phyloP scores from a whole-genome alignment of 345 rosid species.

The Salix dunnii region DNA sequence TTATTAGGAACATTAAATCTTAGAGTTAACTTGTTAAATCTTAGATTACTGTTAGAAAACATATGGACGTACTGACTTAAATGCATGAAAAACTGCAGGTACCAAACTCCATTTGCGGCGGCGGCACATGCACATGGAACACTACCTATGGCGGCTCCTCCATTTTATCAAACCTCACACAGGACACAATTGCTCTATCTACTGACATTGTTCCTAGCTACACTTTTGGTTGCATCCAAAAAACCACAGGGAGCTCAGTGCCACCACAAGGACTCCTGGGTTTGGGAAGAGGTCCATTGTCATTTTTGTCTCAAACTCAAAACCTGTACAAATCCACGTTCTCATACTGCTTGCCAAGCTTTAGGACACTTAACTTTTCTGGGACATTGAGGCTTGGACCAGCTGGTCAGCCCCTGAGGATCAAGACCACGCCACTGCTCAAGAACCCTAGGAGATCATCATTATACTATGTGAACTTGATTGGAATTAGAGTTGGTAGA shows the following conservation, averaged over 20 bases:
- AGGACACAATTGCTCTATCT: slow-evolving; percentile 62
- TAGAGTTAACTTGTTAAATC: too few species aligned
- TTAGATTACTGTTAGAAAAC: not conserved
- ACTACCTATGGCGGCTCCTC: slow-evolving; percentile 76
- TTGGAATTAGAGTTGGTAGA: slow-evolving; percentile 69
- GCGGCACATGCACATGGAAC: slow-evolving; percentile 64
- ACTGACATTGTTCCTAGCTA: slow-evolving; percentile 52
- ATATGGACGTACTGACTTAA: not conserved
- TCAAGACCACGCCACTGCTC: slow-evolving; percentile 76
- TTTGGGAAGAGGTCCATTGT: slow-evolving; percentile 79
- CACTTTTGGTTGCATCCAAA: slow-evolving; percentile 81
- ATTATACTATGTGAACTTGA: slow-evolving; percentile 74
- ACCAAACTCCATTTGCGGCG: slow-evolving; percentile 60
- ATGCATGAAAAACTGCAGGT: slow-evolving; percentile 38
- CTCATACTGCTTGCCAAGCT: slow-evolving; percentile 87
- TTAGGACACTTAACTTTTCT: slow-evolving; percentile 66
- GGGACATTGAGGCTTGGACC: slow-evolving; percentile 90
- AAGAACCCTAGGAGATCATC: slow-evolving; percentile 81
- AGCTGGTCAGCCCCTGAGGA: slow-evolving; percentile 59
- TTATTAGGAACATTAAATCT: too few species aligned
- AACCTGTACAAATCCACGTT: slow-evolving; percentile 66
- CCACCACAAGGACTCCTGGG: slow-evolving; percentile 92
- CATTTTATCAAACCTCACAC: slow-evolving; percentile 61
- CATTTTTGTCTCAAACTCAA: slow-evolving; percentile 74
- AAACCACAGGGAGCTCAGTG: slow-evolving; percentile 57